Evolutionary conservation across 768 basidiomycete genomes (phyloP).

Genomic region (Serendipita sp.): DNA sequence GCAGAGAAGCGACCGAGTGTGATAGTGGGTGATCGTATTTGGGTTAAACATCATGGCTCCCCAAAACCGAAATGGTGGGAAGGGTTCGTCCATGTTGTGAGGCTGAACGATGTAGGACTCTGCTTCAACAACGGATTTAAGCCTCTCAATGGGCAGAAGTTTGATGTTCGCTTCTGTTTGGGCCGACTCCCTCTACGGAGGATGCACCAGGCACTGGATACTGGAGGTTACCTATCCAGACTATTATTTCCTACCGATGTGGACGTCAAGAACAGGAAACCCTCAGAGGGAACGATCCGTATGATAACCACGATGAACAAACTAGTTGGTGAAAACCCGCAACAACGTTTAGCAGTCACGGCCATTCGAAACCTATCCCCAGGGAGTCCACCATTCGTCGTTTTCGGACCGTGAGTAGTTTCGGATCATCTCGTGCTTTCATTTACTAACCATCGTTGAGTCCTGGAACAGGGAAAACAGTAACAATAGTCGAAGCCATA

Average conservation of each 20-base stretch:
- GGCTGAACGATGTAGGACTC: constrained; percentile 34
- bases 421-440: background rate
- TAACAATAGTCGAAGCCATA: constrained; percentile 49
- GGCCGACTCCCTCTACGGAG: constrained; percentile 40
- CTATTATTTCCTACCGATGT: constrained; percentile 33
- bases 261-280: constrained; percentile 18
- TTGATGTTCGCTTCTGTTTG: constrained; percentile 37
- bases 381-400: constrained; percentile 38
- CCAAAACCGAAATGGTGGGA: constrained; percentile 35
- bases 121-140: constrained; percentile 31
- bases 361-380: constrained; percentile 29
- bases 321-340: constrained; percentile 29
- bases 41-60: constrained; percentile 28
- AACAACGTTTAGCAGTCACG: constrained; percentile 34
- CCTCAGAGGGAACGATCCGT: constrained; percentile 12
- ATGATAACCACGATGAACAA: constrained; percentile 23
- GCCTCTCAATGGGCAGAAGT: constrained; percentile 24
- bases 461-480: constrained; percentile 53
- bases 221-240: constrained; percentile 28
- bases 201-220: constrained; percentile 43
- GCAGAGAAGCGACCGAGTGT: constrained; percentile 45
- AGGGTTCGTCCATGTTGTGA: constrained; percentile 41
- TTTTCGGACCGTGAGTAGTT: constrained; percentile 44
- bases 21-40: constrained; percentile 31
- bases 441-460: constrained; percentile 19